Percentiles rank a stretch among this genome's conserved stretches.
These are phyloP conservation scores for Phialocephala subalpina DNA, from an alignment of 2,329 filamentous ascomycete species.

Conservation along the genomic window DNA sequence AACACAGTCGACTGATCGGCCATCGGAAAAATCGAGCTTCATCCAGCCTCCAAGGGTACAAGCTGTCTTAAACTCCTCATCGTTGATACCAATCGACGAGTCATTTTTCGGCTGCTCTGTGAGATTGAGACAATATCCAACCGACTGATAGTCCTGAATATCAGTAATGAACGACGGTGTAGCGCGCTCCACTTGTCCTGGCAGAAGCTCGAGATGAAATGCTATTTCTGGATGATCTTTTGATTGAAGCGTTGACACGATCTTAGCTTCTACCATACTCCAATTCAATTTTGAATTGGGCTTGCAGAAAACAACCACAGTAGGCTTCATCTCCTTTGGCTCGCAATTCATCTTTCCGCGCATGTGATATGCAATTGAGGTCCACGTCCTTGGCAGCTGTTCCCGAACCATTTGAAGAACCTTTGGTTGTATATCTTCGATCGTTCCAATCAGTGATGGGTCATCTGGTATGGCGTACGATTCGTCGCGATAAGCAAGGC, in stretches of 20 bases:
- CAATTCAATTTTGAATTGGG: background rate
- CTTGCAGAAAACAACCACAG: background rate
- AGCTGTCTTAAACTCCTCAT: background rate
- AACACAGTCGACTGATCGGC: background rate
- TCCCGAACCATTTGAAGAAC: background rate
- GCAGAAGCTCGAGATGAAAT: conserved; percentile 1
- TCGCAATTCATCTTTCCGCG: background rate
- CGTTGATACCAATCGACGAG: background rate
- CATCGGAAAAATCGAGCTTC: background rate
- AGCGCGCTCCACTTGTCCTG: background rate
- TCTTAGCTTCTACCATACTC: background rate
- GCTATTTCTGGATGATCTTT: background rate
- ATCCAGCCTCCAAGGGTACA: background rate
- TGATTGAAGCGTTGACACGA: background rate
- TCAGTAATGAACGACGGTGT: background rate
- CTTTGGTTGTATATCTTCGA: background rate
- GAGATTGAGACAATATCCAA: background rate
- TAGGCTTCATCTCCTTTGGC: background rate
- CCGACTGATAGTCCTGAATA: background rate
- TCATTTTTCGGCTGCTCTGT: background rate
- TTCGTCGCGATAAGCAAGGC: background rate
- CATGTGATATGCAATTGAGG: conserved; percentile 3
- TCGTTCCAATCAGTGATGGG: background rate
- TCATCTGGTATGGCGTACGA: background rate
- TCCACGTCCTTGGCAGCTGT: background rate